These are phyloP conservation scores for Oryza coarctata DNA, from an alignment of 176 grass and related monocot genomes.

Conservation along the genomic window DNA sequence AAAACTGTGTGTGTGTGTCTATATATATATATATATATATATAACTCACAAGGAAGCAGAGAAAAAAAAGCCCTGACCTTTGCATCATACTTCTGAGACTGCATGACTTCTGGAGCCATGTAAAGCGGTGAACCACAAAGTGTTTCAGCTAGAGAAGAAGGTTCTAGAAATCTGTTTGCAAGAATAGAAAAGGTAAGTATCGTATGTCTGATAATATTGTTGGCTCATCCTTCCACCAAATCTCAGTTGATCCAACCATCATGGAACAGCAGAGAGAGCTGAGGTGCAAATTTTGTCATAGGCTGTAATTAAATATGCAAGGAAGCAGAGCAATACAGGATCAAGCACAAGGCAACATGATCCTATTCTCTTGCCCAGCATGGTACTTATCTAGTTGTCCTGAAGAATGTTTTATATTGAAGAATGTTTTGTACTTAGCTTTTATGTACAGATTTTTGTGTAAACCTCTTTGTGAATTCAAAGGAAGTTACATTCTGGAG, in stretches of 20 bases:
- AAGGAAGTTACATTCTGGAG: not conserved
- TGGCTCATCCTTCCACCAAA: slow-evolving; percentile 6
- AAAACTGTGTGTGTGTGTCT: too few relatives aligned
- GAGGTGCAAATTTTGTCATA: not conserved
- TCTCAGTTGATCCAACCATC: slow-evolving; percentile 23
- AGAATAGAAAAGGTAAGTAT: slow-evolving; percentile 19
- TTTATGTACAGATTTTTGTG: not conserved
- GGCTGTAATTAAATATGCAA: not conserved
- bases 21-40: too few relatives aligned
- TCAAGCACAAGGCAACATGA: not conserved
- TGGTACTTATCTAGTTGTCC: not conserved
- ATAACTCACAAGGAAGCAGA: slow-evolving; percentile 3
- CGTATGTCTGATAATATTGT: not conserved
- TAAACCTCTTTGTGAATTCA: not conserved
- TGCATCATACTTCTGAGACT: slow-evolving; percentile 94
- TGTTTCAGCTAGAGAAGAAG: slow-evolving; percentile 77
- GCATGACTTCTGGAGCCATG: slow-evolving; percentile 99
- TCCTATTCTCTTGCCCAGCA: not conserved
- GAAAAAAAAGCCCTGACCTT: slow-evolving; percentile 56
- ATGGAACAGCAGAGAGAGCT: not conserved
- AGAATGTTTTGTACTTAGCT: not conserved
- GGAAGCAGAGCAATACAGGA: not conserved
- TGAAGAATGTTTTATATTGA: not conserved
- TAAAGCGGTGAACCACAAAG: slow-evolving; percentile 98
- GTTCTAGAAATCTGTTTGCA: slow-evolving; percentile 52